phyloP scores from a whole-genome alignment of 1,284 basidiomycete species.

The Phellopilus nigrolimitatus region DNA sequence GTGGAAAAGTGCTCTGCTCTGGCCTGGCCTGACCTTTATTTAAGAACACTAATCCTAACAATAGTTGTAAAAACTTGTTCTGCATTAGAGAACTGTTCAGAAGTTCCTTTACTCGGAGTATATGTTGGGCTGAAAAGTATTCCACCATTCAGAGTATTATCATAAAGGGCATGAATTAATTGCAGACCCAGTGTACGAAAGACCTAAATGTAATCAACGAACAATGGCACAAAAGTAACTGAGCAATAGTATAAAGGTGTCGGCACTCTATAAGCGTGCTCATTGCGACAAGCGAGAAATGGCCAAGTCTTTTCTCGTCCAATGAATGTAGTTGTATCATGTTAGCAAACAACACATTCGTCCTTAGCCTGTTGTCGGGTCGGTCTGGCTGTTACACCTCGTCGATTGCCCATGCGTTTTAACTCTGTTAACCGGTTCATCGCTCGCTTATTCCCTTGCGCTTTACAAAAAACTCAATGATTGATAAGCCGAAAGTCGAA shows the following conservation, averaged over 20 bases:
- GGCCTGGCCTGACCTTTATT: constrained; percentile 38
- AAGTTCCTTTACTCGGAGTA: neutral
- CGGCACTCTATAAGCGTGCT: no score
- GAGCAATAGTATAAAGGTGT: no score
- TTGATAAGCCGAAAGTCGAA: constrained; percentile 3
- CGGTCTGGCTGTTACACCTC: constrained; percentile 71
- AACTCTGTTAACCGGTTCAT: constrained; percentile 94
- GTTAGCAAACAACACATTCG: constrained; percentile 69
- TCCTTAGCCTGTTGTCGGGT: constrained; percentile 89
- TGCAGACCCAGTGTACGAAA: no score
- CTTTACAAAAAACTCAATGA: constrained; percentile 36
- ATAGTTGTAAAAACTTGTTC: constrained; percentile 46
- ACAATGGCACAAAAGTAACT: no score
- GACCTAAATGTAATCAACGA: no score
- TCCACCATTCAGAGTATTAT: no score
- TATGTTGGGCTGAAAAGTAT: neutral
- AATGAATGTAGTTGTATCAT: neutral
- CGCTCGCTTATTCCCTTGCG: constrained; percentile 91
- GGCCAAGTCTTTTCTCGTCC: no score
- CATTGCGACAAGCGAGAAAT: no score
- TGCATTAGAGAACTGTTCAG: neutral
- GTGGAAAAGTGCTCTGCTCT: constrained; percentile 72
- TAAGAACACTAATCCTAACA: constrained; percentile 8
- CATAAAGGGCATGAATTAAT: no score
- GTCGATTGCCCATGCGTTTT: constrained; percentile 73